These are phyloP conservation scores for Collybiopsis luxurians DNA, from an alignment of 768 basidiomycete genomes.

Conservation along the genomic window DNA sequence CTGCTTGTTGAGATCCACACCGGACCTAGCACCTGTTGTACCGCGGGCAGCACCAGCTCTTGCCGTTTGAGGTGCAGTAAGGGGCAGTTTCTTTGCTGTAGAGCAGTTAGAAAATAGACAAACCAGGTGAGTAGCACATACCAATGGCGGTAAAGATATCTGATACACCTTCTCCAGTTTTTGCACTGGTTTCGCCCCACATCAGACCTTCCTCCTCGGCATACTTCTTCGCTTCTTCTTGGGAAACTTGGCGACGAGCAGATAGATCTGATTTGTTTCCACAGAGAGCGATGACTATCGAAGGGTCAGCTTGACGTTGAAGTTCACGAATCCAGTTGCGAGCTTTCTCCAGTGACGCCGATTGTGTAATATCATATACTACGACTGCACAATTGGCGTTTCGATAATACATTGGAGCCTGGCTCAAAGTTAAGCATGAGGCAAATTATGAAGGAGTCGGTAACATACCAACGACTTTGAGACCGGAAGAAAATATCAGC, in stretches of 20 bases:
- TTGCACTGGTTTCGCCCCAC: constrained; percentile 92
- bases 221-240: constrained; percentile 90
- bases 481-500: constrained; percentile 29
- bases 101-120: constrained; percentile 7
- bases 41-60: constrained; percentile 51
- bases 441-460: not conserved
- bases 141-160: constrained; percentile 88
- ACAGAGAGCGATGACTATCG: constrained; percentile 93
- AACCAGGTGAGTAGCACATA: constrained; percentile 30
- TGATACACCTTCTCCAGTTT: constrained; percentile 81
- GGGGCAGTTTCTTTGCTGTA: constrained; percentile 86
- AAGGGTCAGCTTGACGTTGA: constrained; percentile 96
- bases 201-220: constrained; percentile 90
- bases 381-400: constrained; percentile 94
- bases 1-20: constrained; percentile 83
- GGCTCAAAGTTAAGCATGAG: constrained; percentile 8
- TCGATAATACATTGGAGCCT: constrained; percentile 97
- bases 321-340: constrained; percentile 95
- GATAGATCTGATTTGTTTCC: constrained; percentile 93
- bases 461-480: constrained; percentile 43
- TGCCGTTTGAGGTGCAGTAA: constrained; percentile 67
- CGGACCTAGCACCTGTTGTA: constrained; percentile 53
- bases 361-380: constrained; percentile 94
- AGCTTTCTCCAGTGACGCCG: constrained; percentile 91
- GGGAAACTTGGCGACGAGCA: constrained; percentile 78